Conservation (phyloP, 2,329 filamentous ascomycete genomes). For the Spiromastix sp. region DNA sequence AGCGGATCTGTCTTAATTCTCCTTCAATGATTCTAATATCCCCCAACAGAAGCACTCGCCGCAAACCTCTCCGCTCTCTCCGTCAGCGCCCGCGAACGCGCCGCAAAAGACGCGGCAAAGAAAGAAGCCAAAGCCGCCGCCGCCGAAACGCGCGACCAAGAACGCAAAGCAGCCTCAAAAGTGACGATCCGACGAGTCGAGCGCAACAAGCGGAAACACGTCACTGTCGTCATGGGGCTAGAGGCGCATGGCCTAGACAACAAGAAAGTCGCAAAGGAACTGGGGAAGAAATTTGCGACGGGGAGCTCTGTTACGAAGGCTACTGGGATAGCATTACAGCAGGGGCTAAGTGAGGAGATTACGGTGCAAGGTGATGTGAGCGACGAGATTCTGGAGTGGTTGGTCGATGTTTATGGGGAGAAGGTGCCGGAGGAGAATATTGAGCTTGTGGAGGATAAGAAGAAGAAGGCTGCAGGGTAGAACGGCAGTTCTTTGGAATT, state of each 20-base stretch:
- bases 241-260: slow-evolving; percentile 86
- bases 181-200: slow-evolving; percentile 93
- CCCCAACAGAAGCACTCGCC: slow-evolving; percentile 60
- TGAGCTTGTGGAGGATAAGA: slow-evolving; percentile 90
- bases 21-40: no score
- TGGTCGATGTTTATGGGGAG: slow-evolving; percentile 71
- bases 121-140: slow-evolving; percentile 91
- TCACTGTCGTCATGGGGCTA: slow-evolving; percentile 82
- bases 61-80: slow-evolving; percentile 78
- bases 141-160: slow-evolving; percentile 70
- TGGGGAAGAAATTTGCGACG: slow-evolving; percentile 97
- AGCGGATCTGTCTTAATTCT: no score
- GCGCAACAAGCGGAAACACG: slow-evolving; percentile 94
- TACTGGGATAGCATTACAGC: slow-evolving; percentile 46
- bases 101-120: slow-evolving; percentile 91
- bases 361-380: slow-evolving; percentile 96
- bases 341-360: slow-evolving; percentile 60
- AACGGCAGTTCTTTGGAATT: neutral
- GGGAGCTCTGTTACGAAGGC: slow-evolving; percentile 87
- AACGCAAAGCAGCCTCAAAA: slow-evolving; percentile 71
- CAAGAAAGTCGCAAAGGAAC: slow-evolving; percentile 93
- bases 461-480: slow-evolving; percentile 54
- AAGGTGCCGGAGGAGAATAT: slow-evolving; percentile 92
- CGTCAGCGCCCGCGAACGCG: slow-evolving; percentile 84
- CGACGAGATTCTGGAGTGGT: slow-evolving; percentile 84